Conservation (phyloP, 352 stramenopile genomes). For the Pythium folliculosum region DNA sequence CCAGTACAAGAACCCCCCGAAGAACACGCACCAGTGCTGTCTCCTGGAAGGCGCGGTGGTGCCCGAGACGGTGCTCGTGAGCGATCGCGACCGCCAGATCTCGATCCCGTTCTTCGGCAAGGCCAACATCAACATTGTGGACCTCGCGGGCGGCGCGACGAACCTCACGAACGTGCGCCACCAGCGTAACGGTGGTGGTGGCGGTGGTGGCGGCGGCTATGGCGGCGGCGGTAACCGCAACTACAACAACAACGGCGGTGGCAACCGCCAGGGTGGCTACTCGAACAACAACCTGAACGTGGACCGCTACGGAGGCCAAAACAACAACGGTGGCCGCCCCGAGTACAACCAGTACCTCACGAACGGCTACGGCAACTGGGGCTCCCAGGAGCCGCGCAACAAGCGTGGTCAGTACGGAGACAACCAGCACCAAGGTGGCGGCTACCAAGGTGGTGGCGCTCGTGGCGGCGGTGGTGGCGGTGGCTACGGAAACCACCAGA, state of each 20-base stretch:
- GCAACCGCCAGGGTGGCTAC: slow-evolving; percentile 36
- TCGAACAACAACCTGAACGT: slow-evolving; percentile 67
- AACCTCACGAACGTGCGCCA: slow-evolving; percentile 64
- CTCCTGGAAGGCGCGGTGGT: slow-evolving; percentile 55
- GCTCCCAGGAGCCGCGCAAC: slow-evolving; percentile 77
- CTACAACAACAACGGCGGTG: slow-evolving; percentile 41
- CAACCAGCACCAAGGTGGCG: slow-evolving; percentile 16
- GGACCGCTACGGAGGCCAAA: slow-evolving; percentile 45
- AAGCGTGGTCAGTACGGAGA: slow-evolving; percentile 60
- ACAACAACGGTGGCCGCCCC: slow-evolving; percentile 27
- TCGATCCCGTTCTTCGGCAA: slow-evolving; percentile 82
- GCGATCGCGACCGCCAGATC: slow-evolving; percentile 64
- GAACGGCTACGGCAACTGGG: slow-evolving; percentile 77
- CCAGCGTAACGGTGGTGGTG: slow-evolving; percentile 37
- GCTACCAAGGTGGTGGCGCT: no score
- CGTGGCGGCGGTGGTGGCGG: slow-evolving; percentile 25
- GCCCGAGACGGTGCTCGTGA: slow-evolving; percentile 49
- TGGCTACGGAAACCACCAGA: slow-evolving; percentile 27
- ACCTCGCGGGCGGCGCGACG: slow-evolving; percentile 58
- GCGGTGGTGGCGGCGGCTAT: slow-evolving; percentile 35
- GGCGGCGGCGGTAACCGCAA: slow-evolving; percentile 30
- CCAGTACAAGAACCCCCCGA: slow-evolving; percentile 66
- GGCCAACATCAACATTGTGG: slow-evolving; percentile 85
- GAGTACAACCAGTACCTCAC: slow-evolving; percentile 82
- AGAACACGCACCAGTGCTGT: slow-evolving; percentile 50